These are phyloP conservation scores for Nakaseomyces delphensis DNA, from an alignment of 1,139 yeast species.

Conservation along the genomic window DNA sequence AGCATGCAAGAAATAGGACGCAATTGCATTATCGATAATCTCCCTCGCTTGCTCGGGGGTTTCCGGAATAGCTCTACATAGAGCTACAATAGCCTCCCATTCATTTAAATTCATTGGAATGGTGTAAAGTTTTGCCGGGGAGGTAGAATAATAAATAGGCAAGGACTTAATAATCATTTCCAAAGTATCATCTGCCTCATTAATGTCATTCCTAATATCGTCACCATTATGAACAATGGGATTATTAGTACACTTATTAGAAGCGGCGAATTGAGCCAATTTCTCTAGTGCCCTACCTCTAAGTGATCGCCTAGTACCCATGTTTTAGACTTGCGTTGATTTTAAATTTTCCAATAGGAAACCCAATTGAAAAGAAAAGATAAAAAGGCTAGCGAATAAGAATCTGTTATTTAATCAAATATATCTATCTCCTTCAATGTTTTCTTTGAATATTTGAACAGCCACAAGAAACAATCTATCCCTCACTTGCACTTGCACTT, in stretches of 20 bases:
- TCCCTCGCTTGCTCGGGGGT: conserved; percentile 42
- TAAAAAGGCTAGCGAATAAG: no score
- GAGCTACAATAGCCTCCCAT: conserved; percentile 61
- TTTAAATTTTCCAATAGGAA: no score
- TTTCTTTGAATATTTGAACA: no score
- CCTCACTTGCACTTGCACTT: no score
- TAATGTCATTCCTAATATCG: conserved; percentile 7
- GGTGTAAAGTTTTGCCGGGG: conserved; percentile 24
- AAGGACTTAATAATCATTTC: conserved; percentile 21
- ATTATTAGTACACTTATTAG: conserved; percentile 11
- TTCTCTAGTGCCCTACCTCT: conserved; percentile 55
- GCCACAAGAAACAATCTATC: no score
- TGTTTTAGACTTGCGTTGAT: conserved; percentile 8
- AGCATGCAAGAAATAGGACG: conserved; percentile 50
- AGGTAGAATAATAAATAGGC: conserved; percentile 24
- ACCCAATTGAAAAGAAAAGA: no score
- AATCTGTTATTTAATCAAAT: no score
- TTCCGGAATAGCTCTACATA: conserved; percentile 43
- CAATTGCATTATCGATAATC: conserved; percentile 43
- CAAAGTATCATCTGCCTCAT: conserved; percentile 11
- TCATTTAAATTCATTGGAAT: conserved; percentile 48
- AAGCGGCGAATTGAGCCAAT: conserved; percentile 34
- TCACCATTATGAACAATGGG: conserved; percentile 6
- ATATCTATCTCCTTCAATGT: no score
- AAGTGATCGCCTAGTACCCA: conserved; percentile 29